These are phyloP conservation scores for Rubus idaeus DNA, from an alignment of 306 rosid species.

Conservation along the genomic window DNA sequence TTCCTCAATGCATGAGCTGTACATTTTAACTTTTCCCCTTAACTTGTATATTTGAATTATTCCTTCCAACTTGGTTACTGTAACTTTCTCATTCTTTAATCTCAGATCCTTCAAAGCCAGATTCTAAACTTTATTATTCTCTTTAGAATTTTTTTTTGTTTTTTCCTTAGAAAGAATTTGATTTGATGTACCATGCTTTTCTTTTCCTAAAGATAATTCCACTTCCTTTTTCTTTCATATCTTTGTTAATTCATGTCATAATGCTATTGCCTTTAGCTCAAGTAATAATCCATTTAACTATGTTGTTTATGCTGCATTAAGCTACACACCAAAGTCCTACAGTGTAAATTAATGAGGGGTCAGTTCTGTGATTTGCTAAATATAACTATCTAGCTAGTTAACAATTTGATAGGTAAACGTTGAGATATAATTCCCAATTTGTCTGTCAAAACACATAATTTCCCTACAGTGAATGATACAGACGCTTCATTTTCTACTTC, in stretches of 20 bases:
- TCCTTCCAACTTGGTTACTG: conserved; percentile 2
- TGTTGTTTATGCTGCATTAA: not conserved
- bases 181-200: not conserved
- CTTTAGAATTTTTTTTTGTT: not conserved
- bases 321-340: not conserved
- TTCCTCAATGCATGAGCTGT: not conserved
- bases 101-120: not conserved
- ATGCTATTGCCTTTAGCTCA: not conserved
- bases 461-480: not conserved
- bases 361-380: not conserved
- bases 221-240: not conserved
- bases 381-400: not conserved
- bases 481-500: not conserved
- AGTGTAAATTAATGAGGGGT: not conserved
- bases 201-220: not conserved
- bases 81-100: conserved; percentile 3
- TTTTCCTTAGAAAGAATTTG: not conserved
- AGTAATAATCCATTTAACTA: not conserved
- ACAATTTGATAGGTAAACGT: not conserved
- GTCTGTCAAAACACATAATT: not conserved
- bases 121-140: not conserved
- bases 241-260: not conserved
- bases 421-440: not conserved
- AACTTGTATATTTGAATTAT: not conserved
- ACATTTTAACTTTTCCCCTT: not conserved